phyloP scores from a whole-genome alignment of 352 stramenopile species.

The Pythium sp. region DNA sequence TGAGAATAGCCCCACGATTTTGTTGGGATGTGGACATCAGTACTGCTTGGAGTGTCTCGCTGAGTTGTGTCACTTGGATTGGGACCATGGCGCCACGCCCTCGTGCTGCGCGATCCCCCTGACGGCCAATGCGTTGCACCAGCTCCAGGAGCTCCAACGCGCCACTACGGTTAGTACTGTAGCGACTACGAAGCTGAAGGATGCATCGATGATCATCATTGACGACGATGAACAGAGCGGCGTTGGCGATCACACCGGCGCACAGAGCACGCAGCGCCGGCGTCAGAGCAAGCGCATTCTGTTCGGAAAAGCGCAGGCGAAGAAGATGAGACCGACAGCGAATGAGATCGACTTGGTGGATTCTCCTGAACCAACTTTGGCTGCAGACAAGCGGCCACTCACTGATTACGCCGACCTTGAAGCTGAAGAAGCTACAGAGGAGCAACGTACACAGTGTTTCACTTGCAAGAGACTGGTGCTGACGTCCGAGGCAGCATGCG shows the following conservation, averaged over 20 bases:
- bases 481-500: slow-evolving; percentile 11
- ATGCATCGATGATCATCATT: slow-evolving; percentile 9
- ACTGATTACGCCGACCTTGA: background rate
- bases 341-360: slow-evolving; percentile 14
- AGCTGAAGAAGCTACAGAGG: slow-evolving; percentile 2
- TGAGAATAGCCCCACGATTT: background rate
- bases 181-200: background rate
- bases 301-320: background rate
- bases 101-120: background rate
- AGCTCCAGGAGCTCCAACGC: background rate
- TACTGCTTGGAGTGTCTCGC: background rate
- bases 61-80: background rate
- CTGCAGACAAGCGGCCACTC: background rate
- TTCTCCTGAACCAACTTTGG: background rate
- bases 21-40: background rate
- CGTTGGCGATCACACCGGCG: background rate
- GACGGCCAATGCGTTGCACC: background rate
- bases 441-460: background rate
- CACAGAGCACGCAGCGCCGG: background rate
- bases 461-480: slow-evolving; percentile 12
- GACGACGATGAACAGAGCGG: slow-evolving; percentile 3
- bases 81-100: background rate
- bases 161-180: background rate
- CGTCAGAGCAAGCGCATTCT: slow-evolving; percentile 3
- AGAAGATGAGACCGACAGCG: background rate